Evolutionary conservation across 306 rosid species (phyloP).

Genomic region (Quercus aquifolioides): DNA sequence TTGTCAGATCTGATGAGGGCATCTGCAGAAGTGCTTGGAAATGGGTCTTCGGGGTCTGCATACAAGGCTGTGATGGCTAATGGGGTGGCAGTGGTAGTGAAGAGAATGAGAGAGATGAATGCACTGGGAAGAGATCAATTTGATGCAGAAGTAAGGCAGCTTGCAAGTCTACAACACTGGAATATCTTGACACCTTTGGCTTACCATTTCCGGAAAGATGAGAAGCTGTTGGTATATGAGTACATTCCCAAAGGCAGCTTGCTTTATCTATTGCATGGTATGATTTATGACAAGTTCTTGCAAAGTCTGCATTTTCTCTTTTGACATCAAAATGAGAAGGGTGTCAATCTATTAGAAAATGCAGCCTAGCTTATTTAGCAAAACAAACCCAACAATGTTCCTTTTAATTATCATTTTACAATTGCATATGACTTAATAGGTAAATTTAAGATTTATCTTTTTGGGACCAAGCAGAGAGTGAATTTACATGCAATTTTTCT

Average conservation of each 20-base stretch:
- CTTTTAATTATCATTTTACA: too few relatives aligned
- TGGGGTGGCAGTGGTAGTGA: conserved; percentile 80
- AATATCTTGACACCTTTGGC: conserved; percentile 72
- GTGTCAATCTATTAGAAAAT: too few relatives aligned
- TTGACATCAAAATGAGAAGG: too few relatives aligned
- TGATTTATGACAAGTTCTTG: background rate
- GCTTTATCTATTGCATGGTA: conserved; percentile 60
- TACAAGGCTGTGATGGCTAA: conserved; percentile 78
- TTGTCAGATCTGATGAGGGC: conserved; percentile 82
- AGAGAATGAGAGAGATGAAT: conserved; percentile 73
- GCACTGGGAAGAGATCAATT: conserved; percentile 55
- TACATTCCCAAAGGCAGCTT: conserved; percentile 64
- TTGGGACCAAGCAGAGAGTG: too few relatives aligned
- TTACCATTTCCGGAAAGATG: conserved; percentile 65
- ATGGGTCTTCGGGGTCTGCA: conserved; percentile 68
- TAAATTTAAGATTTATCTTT: too few relatives aligned
- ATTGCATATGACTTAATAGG: too few relatives aligned
- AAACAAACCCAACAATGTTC: too few relatives aligned
- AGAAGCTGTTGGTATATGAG: conserved; percentile 59
- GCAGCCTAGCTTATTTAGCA: too few relatives aligned
- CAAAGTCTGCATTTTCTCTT: background rate
- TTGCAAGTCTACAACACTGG: conserved; percentile 42
- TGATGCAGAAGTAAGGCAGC: conserved; percentile 53
- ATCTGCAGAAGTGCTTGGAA: conserved; percentile 72
- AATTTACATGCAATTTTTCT: too few relatives aligned